A percentile compares a stretch with the other conserved stretches of the same genome.
Evolutionary conservation across 2,329 filamentous ascomycete genomes (phyloP).

Genomic region (Exophiala viscosa): DNA sequence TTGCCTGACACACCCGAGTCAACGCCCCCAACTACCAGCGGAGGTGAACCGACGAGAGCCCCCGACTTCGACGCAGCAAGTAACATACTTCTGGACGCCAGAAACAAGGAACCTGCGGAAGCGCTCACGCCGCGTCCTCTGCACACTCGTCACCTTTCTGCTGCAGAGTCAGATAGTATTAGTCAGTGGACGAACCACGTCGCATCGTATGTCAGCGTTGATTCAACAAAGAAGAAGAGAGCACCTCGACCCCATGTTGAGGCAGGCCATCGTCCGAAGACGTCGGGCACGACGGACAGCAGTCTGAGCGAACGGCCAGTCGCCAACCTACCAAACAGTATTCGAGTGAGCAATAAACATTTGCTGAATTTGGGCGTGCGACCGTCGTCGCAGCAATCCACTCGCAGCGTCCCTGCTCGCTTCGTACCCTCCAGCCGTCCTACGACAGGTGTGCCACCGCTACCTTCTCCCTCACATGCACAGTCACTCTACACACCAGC

Average conservation of each 20-base stretch:
- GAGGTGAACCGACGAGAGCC: slow-evolving; percentile 13
- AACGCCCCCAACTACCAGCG: slow-evolving; percentile 21
- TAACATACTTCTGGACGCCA: slow-evolving; percentile 17
- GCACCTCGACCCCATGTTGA: slow-evolving; percentile 74
- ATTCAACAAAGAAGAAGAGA: slow-evolving; percentile 73
- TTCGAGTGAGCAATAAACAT: slow-evolving; percentile 60
- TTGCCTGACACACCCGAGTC: slow-evolving; percentile 19
- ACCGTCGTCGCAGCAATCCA: slow-evolving; percentile 45
- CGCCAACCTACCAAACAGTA: slow-evolving; percentile 74
- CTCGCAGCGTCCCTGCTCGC: slow-evolving; percentile 40
- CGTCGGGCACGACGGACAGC: slow-evolving; percentile 50
- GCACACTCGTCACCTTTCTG: slow-evolving; percentile 39
- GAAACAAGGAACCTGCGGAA: slow-evolving; percentile 6
- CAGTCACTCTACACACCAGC: slow-evolving; percentile 14
- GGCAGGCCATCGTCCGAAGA: slow-evolving; percentile 59
- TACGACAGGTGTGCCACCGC: slow-evolving; percentile 18
- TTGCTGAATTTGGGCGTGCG: slow-evolving; percentile 30
- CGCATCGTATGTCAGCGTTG: slow-evolving; percentile 26
- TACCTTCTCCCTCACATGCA: slow-evolving; percentile 23
- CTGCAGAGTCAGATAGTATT: slow-evolving; percentile 42
- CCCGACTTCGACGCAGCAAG: slow-evolving; percentile 19
- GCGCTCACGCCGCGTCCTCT: slow-evolving; percentile 6
- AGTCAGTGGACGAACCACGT: slow-evolving; percentile 44
- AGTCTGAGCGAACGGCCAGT: slow-evolving; percentile 58
- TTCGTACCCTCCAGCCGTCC: slow-evolving; percentile 21